Evolutionary conservation across 495 filamentous ascomycete species (phyloP), one percentile per base, ranked within the genome.

Genomic region (Hypoxylon crocopeplum): DNA sequence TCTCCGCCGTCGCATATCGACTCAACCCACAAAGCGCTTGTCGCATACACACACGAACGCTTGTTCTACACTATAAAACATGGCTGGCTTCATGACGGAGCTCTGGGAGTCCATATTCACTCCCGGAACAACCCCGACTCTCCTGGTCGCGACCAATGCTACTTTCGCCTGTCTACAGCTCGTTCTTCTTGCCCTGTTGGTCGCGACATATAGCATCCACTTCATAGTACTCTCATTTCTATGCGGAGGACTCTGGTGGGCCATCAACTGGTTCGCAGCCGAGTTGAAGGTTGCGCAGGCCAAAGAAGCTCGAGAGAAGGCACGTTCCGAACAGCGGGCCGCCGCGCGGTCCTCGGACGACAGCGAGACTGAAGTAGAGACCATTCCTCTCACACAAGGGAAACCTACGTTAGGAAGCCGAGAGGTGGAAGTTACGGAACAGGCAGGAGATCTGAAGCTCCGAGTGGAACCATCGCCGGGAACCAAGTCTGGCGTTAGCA

Each of bases 81-180:
- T 98, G 93, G 82, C 86, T 13, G 79, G 84, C 62, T 98, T 98
- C 72, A 55, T 96, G 50, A 79, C 83, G 51, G 84, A 91, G 48
- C 87, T 98, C 51, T 95, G 91, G 88, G 82, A 84, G 64, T 96
- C 92, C 66, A 84, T 98, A 80, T 96, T 97, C 78, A 91, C 88
- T 1, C 89, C 93, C 0, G 93, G 93, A 54, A 84, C 94, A 40
- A 98, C 93, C 0, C 89, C 86, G 1, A 89, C 90, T 19, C 86
- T 98, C 32, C 76, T 98, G 15, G 74, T 95, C 69, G 95, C 95
- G 27, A 97, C 94, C 48, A 97, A 98, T 74, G 85, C 79, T 64
- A 85, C 89, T 41, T 98, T 98, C 69, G 91, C 88, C 25, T 83
- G 85, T 13, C 85, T 98, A 19, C 94, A 98, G 65, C 29, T 86